Evolutionary conservation across 371 early-diverging fungal genomes (phyloP).

Genomic region (Mortierella polycephala): DNA sequence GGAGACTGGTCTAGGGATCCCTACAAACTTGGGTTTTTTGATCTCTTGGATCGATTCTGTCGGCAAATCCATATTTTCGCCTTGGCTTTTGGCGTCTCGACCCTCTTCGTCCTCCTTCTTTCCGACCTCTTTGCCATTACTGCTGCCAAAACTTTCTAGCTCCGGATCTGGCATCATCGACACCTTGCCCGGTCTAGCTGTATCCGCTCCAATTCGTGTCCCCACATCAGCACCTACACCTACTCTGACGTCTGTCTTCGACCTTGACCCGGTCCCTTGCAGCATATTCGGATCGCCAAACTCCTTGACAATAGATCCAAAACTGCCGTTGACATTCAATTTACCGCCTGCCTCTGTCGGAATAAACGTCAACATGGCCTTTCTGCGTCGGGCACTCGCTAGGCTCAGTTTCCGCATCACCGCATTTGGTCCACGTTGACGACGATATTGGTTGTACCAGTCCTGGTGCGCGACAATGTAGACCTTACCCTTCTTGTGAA

Average conservation of each 20-base stretch:
- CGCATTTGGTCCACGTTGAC: slow-evolving; percentile 17
- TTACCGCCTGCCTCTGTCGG: slow-evolving; percentile 1
- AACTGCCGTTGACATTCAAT: not conserved
- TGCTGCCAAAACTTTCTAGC: not conserved
- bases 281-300: not conserved
- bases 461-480: slow-evolving; percentile 25
- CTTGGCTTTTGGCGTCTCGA: not conserved
- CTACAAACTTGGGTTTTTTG: slow-evolving; percentile 6
- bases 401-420: slow-evolving; percentile 28
- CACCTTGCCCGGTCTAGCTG: not conserved
- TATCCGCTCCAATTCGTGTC: not conserved
- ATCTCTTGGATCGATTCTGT: slow-evolving; percentile 9
- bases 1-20: slow-evolving; percentile 8
- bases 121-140: not conserved
- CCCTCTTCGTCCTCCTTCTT: not conserved
- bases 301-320: not conserved
- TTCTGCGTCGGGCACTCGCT: slow-evolving; percentile 25
- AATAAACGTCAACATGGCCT: slow-evolving; percentile 9
- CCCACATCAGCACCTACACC: too few relatives aligned
- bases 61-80: not conserved
- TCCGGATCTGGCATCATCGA: not conserved
- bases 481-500: slow-evolving; percentile 20
- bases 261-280: too few relatives aligned
- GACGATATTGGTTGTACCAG: slow-evolving; percentile 40
- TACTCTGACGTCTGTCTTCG: too few relatives aligned